Percentiles rank a stretch among this genome's conserved stretches.
These are phyloP conservation scores for Fusarium sp. DNA, from an alignment of 2,329 filamentous ascomycete genomes.

Conservation along the genomic window DNA sequence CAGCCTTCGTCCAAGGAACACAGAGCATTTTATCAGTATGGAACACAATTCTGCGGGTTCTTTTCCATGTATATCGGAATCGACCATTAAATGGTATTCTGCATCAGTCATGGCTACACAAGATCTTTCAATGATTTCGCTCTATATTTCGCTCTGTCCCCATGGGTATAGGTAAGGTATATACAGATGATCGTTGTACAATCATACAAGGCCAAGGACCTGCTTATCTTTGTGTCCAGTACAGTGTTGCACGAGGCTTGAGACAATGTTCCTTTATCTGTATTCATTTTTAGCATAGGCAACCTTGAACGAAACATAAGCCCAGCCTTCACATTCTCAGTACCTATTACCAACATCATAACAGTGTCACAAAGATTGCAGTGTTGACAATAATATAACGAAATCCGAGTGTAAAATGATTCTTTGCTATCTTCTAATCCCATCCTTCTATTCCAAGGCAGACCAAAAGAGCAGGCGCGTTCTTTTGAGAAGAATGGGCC, in stretches of 20 bases:
- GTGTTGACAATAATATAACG: background rate
- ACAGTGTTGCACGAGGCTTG: background rate
- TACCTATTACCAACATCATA: background rate
- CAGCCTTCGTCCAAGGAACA: too few relatives aligned
- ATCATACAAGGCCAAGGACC: background rate
- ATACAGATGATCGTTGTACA: background rate
- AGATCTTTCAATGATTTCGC: background rate
- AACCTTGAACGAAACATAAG: background rate
- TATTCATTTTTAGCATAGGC: background rate
- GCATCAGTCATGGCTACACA: background rate
- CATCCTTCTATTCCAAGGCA: slow-evolving; percentile 34
- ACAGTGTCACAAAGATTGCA: background rate
- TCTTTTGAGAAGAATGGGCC: slow-evolving; percentile 25
- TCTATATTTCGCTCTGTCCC: background rate
- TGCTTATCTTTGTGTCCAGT: background rate
- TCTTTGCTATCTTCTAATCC: slow-evolving; percentile 15
- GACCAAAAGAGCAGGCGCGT: slow-evolving; percentile 12
- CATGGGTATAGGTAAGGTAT: background rate
- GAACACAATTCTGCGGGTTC: background rate
- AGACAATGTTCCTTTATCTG: background rate
- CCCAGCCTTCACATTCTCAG: background rate
- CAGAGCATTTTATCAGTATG: background rate
- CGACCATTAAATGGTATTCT: background rate
- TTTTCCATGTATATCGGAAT: background rate
- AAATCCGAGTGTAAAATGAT: background rate